Percentiles rank a stretch among this genome's conserved stretches.
Evolutionary conservation across 108 stramenopile genomes (phyloP).

Genomic region (Tribonema minus): DNA sequence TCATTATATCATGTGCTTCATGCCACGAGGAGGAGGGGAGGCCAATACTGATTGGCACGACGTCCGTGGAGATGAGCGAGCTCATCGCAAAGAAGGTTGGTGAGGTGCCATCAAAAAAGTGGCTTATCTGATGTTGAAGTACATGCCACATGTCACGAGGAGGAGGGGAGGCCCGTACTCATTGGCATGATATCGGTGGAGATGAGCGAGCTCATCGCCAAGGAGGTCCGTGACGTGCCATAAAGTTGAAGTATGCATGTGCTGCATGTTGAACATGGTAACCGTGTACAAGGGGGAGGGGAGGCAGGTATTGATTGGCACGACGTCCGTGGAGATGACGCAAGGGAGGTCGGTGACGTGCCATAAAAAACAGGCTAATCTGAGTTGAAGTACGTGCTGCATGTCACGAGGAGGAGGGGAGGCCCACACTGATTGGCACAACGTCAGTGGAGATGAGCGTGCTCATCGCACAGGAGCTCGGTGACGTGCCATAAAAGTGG

Average conservation of each 20-base stretch:
- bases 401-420: too few relatives aligned
- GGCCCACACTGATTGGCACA: conserved; percentile 88
- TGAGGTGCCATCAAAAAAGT: too few relatives aligned
- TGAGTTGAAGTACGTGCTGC: too few relatives aligned
- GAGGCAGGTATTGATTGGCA: conserved; percentile 85
- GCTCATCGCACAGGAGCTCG: conserved; percentile 67
- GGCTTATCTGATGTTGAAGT: too few relatives aligned
- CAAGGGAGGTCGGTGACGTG: too few relatives aligned
- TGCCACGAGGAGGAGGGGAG: conserved; percentile 70
- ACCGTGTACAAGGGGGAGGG: conserved; percentile 70
- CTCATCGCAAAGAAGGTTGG: conserved; percentile 67
- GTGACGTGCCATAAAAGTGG: too few relatives aligned
- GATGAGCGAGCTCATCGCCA: conserved; percentile 75
- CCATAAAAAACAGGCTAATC: too few relatives aligned
- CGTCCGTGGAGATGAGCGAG: conserved; percentile 81
- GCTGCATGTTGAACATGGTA: too few relatives aligned
- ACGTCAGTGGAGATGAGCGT: conserved; percentile 84
- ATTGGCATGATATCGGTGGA: conserved; percentile 86
- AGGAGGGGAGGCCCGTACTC: conserved; percentile 82
- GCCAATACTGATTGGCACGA: conserved; percentile 89
- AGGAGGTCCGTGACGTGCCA: too few relatives aligned
- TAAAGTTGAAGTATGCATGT: too few relatives aligned
- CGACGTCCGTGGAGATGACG: conserved; percentile 82
- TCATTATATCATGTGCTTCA: too few relatives aligned
- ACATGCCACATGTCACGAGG: too few relatives aligned